phyloP scores from a whole-genome alignment of 179 eudicot species.

The Corrigiola litoralis region DNA sequence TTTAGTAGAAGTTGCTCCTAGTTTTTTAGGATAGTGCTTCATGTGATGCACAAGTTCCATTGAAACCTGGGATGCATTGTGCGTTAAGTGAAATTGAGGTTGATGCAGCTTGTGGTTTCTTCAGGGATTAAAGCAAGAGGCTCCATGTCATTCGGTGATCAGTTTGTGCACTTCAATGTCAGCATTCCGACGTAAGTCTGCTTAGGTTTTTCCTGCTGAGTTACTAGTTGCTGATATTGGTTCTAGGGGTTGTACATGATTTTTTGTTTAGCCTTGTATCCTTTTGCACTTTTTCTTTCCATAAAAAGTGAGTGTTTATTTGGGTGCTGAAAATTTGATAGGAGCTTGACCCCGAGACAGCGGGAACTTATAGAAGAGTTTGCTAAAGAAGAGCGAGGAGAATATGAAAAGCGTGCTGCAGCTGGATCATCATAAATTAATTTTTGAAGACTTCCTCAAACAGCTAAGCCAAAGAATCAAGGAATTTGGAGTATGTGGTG shows the following conservation, averaged over 20 bases:
- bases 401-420: conserved; percentile 52
- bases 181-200: conserved; percentile 81
- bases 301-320: background rate
- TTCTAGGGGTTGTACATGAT: background rate
- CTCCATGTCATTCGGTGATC: conserved; percentile 69
- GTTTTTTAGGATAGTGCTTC: background rate
- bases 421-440: conserved; percentile 53
- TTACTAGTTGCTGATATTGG: background rate
- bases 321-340: conserved; percentile 21
- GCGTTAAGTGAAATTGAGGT: background rate
- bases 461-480: too few relatives aligned
- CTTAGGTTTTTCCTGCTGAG: background rate
- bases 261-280: background rate
- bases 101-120: conserved; percentile 1
- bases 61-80: background rate
- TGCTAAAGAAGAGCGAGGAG: conserved; percentile 78
- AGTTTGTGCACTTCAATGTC: conserved; percentile 87
- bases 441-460: too few relatives aligned
- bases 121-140: conserved; percentile 80
- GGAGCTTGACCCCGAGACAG: conserved; percentile 76
- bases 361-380: conserved; percentile 85
- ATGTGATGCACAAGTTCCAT: background rate
- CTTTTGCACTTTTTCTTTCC: background rate
- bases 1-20: too few relatives aligned
- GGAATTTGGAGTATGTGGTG: too few relatives aligned